Evolutionary conservation across 1,139 yeast species (phyloP).

Genomic region (Suhomyces terraborum): DNA sequence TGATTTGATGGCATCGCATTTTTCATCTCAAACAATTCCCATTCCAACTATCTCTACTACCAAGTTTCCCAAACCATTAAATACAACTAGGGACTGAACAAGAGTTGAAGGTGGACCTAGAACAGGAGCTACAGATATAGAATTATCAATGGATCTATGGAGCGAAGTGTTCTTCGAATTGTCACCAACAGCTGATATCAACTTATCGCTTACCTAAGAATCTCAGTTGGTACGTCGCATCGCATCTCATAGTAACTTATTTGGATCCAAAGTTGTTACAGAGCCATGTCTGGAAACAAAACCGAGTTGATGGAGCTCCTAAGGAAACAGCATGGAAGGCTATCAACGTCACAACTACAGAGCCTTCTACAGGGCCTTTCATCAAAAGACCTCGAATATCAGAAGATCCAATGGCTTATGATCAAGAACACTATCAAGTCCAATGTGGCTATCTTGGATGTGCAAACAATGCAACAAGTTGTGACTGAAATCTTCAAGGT

Average conservation of each 20-base stretch:
- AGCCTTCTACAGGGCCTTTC: neutral
- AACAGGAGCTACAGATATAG: neutral
- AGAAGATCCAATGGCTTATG: constrained; percentile 56
- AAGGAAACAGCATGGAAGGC: neutral
- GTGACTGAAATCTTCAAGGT: constrained; percentile 52
- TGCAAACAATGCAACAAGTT: constrained; percentile 49
- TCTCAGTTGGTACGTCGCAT: too few relatives aligned
- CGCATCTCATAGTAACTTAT: too few relatives aligned
- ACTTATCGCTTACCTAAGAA: too few relatives aligned
- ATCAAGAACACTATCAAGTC: constrained; percentile 51
- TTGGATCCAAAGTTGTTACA: too few relatives aligned
- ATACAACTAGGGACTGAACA: too few relatives aligned
- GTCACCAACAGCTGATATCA: too few relatives aligned
- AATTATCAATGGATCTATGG: too few relatives aligned
- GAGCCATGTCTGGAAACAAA: too few relatives aligned
- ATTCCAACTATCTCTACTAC: neutral
- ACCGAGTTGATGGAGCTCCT: neutral
- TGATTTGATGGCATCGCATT: constrained; percentile 9
- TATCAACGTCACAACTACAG: constrained; percentile 1
- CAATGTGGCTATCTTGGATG: constrained; percentile 47
- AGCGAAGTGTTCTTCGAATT: too few relatives aligned
- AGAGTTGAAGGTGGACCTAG: too few relatives aligned
- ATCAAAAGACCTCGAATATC: constrained; percentile 26
- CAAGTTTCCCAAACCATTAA: too few relatives aligned
- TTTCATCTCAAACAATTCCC: neutral